Evolutionary conservation across 306 rosid species (phyloP).

Genomic region (Lotus japonicus): DNA sequence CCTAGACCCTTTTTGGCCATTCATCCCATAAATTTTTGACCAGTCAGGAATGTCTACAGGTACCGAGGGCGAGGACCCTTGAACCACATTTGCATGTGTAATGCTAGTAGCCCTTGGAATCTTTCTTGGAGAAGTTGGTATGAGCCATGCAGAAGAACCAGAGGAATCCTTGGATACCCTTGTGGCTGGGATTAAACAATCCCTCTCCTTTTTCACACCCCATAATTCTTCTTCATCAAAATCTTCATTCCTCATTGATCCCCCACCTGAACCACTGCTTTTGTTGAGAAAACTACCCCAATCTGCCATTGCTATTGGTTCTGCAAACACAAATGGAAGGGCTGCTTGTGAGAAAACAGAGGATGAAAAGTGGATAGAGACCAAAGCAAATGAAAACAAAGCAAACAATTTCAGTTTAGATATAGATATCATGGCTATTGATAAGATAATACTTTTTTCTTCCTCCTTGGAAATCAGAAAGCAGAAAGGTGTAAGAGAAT

Average conservation of each 20-base stretch:
- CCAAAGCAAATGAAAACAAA: neutral
- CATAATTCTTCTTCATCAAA: slow-evolving; percentile 61
- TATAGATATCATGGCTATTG: neutral
- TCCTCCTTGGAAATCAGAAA: slow-evolving; percentile 46
- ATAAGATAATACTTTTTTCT: slow-evolving; percentile 3
- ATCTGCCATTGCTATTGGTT: slow-evolving; percentile 49
- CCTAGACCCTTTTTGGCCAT: slow-evolving; percentile 17
- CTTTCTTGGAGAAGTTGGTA: slow-evolving; percentile 40
- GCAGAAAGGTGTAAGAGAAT: slow-evolving; percentile 46
- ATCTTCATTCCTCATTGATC: slow-evolving; percentile 36
- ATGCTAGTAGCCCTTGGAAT: slow-evolving; percentile 37
- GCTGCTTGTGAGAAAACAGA: neutral
- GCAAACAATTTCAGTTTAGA: slow-evolving; percentile 15
- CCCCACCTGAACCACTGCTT: slow-evolving; percentile 13
- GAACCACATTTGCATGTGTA: slow-evolving; percentile 20
- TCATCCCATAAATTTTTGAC: slow-evolving; percentile 70
- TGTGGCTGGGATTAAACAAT: no score
- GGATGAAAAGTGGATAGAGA: neutral
- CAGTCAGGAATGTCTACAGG: slow-evolving; percentile 74
- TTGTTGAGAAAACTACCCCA: slow-evolving; percentile 35
- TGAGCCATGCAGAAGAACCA: slow-evolving; percentile 46
- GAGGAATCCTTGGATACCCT: slow-evolving; percentile 27
- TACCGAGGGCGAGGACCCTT: slow-evolving; percentile 55
- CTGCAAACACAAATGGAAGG: slow-evolving; percentile 14
- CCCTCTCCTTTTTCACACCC: slow-evolving; percentile 32